Evolutionary conservation across 192 early-diverging fungal species (phyloP), one percentile per base, ranked within the genome.

Genomic region (Umbelopsis sp.): DNA sequence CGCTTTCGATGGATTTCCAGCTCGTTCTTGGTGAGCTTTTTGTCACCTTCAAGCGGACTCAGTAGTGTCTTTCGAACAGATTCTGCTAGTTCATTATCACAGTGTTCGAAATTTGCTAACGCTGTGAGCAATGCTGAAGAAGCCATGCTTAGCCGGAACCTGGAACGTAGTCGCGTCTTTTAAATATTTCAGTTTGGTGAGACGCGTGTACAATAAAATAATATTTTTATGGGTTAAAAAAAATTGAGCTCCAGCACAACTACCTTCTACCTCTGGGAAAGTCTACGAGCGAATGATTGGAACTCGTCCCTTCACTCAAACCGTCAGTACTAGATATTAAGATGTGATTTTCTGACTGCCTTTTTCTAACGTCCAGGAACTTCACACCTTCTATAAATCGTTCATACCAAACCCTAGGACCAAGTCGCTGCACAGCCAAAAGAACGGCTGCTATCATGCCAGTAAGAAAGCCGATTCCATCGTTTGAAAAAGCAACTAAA

Each of bases 401-500:
- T 1, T 43, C 26, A 31, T 11, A 75, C 73, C 78, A 75, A 21
- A 17, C 22, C 10, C 49, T 56, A 44, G 71, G 3, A 51, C 74
- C 78, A 21, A 78, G 65, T 25, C 78, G 70, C 34, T 80, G 71
- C 25, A 72, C 31, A 10, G 74, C 44, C 17, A 80, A 29, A 17
- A 75, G 31, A 10, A 54, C 32, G 36, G 78, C 74, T 14, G 32
- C 84, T n/a, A 79, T 75, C 75, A 90, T 70, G 16, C 94, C 94
- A 9, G 85, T 77, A 62, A 93, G 54, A 78, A 94, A 94, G 8
- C 93, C 93, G 45, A 94, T 85, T 31, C 92, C 94, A 72, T 93
- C 94, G 69, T 96, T 92, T 68, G 82, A 82, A 78, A 92, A 96
- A 6, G 88, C 89, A 8, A 93, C 87, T 69, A 93, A 77, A 36